Base-by-base conservation (phyloP, 129 eudicot genomes). In the Flaveria trinervia region DNA sequence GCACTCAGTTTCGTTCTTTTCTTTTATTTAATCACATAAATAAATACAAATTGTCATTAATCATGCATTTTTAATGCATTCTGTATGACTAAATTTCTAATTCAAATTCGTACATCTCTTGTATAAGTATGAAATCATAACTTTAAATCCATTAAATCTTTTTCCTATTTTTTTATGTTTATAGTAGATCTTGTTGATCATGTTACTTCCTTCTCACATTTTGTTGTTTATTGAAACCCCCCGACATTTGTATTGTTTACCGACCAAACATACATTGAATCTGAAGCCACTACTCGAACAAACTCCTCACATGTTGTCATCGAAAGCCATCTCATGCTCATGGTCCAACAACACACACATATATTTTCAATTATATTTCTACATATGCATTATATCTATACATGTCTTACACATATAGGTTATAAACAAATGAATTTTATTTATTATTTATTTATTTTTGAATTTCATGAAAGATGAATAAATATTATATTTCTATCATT, bases 261-360 rank as follows among this genome's bases (percentile, higher is more conserved):
- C 65, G 46, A 30, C 51, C 79, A 54, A 73, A 65, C 80, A 74
- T 74, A 15, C 84, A 80, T 67, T 80, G 84, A 74, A 80, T 69
- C 70, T 61, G 62, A 36, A 72, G 73, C 75, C 39, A 41, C 66
- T 9, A 7, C 33, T 44, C 69, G 59, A 72, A 72, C 61, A 80
- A 67, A 73, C 74, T 68, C 80, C 71, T 50, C 79, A 80, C 80
- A 74, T 80, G 84, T 45, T 49, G 70, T 78, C 77, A 46, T 60
- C 71, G 59, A 78, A 78, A 78, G 71, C 84, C 75, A 73, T 46
- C 84, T 68, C 79, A 80, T 57, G 14, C 82, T 41, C 52, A 57
- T 70, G 28, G 62, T 20, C 73, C 69, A 64, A 30, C 16, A 59
- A 23, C 12, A 62, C 30, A 28, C 22, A 20, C 22, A 62, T 62